Percentiles rank a stretch among this genome's conserved stretches.
Conservation (phyloP, 2,329 filamentous ascomycete species). For the Acephala macrosclerotiorum region DNA sequence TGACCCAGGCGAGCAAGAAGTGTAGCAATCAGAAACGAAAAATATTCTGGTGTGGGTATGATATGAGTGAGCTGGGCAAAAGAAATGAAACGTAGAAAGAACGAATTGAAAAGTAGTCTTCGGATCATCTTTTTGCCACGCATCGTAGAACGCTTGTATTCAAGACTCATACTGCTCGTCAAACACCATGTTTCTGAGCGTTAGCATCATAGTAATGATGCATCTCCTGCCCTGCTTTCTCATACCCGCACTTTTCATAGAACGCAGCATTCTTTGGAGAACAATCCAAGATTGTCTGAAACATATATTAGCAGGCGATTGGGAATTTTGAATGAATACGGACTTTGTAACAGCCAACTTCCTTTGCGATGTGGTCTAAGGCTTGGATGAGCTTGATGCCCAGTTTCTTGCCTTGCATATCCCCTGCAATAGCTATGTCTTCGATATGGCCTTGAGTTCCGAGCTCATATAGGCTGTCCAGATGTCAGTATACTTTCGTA, state of each 20-base stretch:
- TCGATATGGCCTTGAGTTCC: constrained; percentile 93
- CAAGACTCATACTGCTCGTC: background rate
- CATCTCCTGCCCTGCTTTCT: constrained; percentile 92
- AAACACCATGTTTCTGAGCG: constrained; percentile 26
- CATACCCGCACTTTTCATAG: constrained; percentile 97
- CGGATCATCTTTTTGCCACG: background rate
- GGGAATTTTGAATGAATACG: background rate
- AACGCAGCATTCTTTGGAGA: constrained; percentile 96
- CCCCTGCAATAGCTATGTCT: constrained; percentile 92
- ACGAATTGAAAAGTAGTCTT: background rate
- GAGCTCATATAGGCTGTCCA: constrained; percentile 74
- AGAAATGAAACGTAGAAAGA: background rate
- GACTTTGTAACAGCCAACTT: constrained; percentile 93
- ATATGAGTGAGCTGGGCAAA: background rate
- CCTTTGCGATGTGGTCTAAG: constrained; percentile 84
- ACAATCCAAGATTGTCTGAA: constrained; percentile 81
- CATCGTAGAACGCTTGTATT: background rate
- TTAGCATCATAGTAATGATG: constrained; percentile 77
- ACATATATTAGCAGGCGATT: background rate
- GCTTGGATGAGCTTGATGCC: constrained; percentile 92
- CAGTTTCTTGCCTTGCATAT: constrained; percentile 96
- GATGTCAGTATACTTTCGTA: constrained; percentile 14
- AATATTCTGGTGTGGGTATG: background rate
- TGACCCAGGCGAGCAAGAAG: background rate
- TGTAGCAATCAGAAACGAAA: background rate